Evolutionary conservation across 2,329 filamentous ascomycete genomes (phyloP), one percentile per base, ranked within the genome.

Genomic region (Penicillium carneum): DNA sequence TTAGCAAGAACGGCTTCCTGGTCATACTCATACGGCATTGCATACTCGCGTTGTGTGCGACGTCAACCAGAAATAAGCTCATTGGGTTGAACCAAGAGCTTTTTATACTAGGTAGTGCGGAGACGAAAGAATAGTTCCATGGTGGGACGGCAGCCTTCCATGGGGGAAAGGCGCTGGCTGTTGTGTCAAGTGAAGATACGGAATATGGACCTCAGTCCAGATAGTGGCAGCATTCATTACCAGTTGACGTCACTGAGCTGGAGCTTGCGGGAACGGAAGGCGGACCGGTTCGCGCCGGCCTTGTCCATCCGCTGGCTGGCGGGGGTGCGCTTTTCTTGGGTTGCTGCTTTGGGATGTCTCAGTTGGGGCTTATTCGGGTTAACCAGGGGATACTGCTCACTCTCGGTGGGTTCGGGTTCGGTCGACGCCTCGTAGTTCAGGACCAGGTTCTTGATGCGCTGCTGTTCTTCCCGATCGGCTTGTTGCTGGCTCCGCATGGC

Each of bases 241-340:
- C 95, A 99, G 79, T 99, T 94, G 77, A 99, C 92, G 79, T 99
- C 95, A 79, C 92, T 97, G 62, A 98, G 86, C 76, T 98, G 94
- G 63, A 99, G 83, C 79, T 96, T 96, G 72, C 95, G 88, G 61
- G 91, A 88, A 66, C 93, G 90, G 77, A 97, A 93, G 62, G 90
- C 88, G 73, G 86, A 87, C 57, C 90, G 88, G 68, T 89, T 90
- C 68, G 81, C 82, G 61, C 84, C 84, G 45, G 84, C 82, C 72
- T 86, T 88, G 69, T 88, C 85, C 54, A 77, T 67, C 61, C 75
- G 76, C 52, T 80, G 77, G 83, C 79, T 69, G 66, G 75, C 69
- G 63, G 78, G 74, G 47, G 72, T 74, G 52, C 79, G 79, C 68
- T 80, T 81, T 57, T 82, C 80, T 52, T 71, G 69, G 63, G 75